Conservation (phyloP, 2,329 filamentous ascomycete genomes). For the Colletotrichum theobromicola region DNA sequence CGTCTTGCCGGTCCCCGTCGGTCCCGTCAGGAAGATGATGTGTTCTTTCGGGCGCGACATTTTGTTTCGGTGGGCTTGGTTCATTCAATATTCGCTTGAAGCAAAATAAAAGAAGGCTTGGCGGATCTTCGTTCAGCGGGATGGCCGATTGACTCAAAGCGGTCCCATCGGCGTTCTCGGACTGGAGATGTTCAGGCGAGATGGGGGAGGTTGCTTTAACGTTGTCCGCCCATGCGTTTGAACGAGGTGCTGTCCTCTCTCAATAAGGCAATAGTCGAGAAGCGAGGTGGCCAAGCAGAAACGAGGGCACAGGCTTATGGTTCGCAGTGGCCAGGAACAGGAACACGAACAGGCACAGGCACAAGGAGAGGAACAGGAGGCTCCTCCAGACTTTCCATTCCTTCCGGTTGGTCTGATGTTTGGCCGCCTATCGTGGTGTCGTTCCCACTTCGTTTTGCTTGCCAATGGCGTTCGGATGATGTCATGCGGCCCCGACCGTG, state of each 20-base stretch:
- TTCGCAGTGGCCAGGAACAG: not conserved
- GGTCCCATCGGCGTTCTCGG: not conserved
- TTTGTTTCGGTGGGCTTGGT: not conserved
- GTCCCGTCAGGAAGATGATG: constrained; percentile 66
- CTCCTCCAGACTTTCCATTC: not conserved
- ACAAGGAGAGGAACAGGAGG: not conserved
- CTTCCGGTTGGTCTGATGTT: constrained; percentile 1
- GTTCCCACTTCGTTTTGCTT: not conserved
- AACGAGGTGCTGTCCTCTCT: not conserved
- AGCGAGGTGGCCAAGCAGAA: not conserved
- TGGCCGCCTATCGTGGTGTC: not conserved
- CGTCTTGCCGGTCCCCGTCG: constrained; percentile 67
- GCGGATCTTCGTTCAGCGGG: not conserved
- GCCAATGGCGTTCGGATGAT: constrained; percentile 20
- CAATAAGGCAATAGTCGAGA: not conserved
- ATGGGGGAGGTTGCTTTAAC: not conserved
- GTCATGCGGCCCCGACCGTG: constrained; percentile 12
- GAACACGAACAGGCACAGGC: not conserved
- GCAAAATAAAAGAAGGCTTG: not conserved
- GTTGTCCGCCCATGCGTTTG: not conserved
- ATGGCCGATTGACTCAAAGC: not conserved
- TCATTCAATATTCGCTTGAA: not conserved
- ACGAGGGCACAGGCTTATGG: not conserved
- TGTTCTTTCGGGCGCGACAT: constrained; percentile 36
- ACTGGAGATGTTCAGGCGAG: not conserved